A percentile compares a stretch with the other conserved stretches of the same genome.
Conservation (phyloP, 2,329 filamentous ascomycete genomes). For the Aspergillus candidus region DNA sequence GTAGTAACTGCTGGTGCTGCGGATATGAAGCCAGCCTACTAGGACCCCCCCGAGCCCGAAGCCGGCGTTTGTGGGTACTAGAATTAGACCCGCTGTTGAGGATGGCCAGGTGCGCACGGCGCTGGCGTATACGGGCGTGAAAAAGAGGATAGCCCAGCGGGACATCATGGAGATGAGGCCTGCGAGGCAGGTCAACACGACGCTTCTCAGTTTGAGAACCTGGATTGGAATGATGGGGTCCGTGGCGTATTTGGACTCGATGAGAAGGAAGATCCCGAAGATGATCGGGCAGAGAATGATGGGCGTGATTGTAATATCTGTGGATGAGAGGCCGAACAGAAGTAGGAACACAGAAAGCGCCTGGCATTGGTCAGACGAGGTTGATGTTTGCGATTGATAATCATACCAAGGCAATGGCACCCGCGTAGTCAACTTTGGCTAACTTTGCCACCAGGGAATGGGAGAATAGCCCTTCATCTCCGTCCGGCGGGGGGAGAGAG, state of each 20-base stretch:
- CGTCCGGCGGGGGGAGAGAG: slow-evolving; percentile 53
- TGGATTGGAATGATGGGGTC: slow-evolving; percentile 71
- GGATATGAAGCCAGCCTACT: slow-evolving; percentile 70
- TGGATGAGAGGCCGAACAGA: slow-evolving; percentile 63
- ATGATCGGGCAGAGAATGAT: slow-evolving; percentile 55
- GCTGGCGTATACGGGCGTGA: slow-evolving; percentile 71
- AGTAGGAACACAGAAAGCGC: slow-evolving; percentile 62
- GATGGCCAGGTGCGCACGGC: slow-evolving; percentile 66
- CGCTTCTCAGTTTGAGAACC: slow-evolving; percentile 63
- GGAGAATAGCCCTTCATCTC: slow-evolving; percentile 30
- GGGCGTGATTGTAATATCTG: slow-evolving; percentile 53
- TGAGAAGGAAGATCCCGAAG: slow-evolving; percentile 53
- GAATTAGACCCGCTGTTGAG: slow-evolving; percentile 64
- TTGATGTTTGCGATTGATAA: neutral
- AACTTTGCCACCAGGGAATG: slow-evolving; percentile 49
- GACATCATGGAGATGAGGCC: slow-evolving; percentile 75
- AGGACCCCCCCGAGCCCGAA: slow-evolving; percentile 69
- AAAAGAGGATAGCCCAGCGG: slow-evolving; percentile 76
- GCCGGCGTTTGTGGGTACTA: slow-evolving; percentile 75
- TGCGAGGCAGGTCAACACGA: slow-evolving; percentile 66
- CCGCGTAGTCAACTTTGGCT: slow-evolving; percentile 66
- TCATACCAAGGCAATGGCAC: slow-evolving; percentile 59
- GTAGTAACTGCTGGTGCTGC: slow-evolving; percentile 67
- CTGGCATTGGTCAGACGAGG: slow-evolving; percentile 31
- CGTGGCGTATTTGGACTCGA: slow-evolving; percentile 57